These are phyloP conservation scores for Trichoderma koningiopsis DNA, from an alignment of 2,329 filamentous ascomycete species.

Conservation along the genomic window DNA sequence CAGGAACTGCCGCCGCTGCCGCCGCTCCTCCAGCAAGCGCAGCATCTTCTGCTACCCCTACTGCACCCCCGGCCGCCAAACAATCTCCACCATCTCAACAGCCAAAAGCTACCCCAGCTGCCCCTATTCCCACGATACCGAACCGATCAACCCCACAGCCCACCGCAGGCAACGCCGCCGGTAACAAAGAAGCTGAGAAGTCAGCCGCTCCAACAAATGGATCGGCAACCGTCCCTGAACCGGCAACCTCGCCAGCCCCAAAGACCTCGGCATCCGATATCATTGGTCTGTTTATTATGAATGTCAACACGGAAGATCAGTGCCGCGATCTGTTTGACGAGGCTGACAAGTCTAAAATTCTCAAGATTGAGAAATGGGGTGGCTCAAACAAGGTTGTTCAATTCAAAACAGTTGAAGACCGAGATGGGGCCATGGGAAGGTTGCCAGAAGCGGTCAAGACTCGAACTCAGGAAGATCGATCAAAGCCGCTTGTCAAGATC, in stretches of 20 bases:
- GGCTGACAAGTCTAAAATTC: slow-evolving; percentile 80
- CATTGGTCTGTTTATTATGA: slow-evolving; percentile 87
- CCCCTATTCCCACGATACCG: slow-evolving; percentile 38
- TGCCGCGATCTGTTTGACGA: slow-evolving; percentile 79
- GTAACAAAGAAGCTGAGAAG: slow-evolving; percentile 60
- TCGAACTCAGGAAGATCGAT: slow-evolving; percentile 69
- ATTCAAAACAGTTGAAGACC: slow-evolving; percentile 78
- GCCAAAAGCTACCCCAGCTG: slow-evolving; percentile 46
- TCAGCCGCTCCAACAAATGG: slow-evolving; percentile 53
- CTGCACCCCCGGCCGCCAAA: slow-evolving; percentile 39
- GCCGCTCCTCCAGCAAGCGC: background rate
- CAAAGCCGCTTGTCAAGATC: slow-evolving; percentile 79
- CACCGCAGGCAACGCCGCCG: slow-evolving; percentile 45
- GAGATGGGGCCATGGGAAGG: slow-evolving; percentile 74
- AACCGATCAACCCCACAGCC: slow-evolving; percentile 55
- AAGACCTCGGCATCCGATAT: slow-evolving; percentile 67
- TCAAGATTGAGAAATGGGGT: slow-evolving; percentile 76
- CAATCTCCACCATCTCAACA: slow-evolving; percentile 45
- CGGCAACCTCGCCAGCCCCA: slow-evolving; percentile 58
- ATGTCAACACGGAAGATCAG: slow-evolving; percentile 80
- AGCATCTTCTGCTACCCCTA: slow-evolving; percentile 36
- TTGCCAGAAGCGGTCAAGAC: slow-evolving; percentile 78
- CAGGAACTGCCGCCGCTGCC: slow-evolving; percentile 13
- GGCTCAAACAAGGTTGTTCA: slow-evolving; percentile 82
- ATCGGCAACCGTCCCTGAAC: slow-evolving; percentile 54